Base-by-base conservation (phyloP, 106 monocot genomes). In the Dioscorea alata region DNA sequence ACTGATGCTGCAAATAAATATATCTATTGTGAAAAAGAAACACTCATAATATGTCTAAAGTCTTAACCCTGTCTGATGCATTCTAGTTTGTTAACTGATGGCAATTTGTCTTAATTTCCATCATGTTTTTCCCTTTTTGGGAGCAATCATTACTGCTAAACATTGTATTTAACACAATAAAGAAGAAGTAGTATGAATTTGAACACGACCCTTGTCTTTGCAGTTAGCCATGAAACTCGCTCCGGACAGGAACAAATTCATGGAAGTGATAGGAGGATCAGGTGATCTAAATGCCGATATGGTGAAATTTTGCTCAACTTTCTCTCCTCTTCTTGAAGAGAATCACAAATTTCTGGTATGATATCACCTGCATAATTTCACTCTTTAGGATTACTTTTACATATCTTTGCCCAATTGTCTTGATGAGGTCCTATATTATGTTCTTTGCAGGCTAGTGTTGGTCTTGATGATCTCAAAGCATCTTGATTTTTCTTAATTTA, bases 221-320 rank as follows among this genome's bases (percentile, higher is more conserved):
- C 42, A 99, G 97, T 59, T 99, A 28, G 97, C 92, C 20, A 85
- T 92, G 88, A 99, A 92, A 74, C 84, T 99, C 23, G 92, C 97
- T 60, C 97, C 97, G 49, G 89, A 92, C 57, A 87, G 97, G 84
- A 85, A 99, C 77, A 99, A 99, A 58, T 99, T 99, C 73, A 99
- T 92, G 87, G 92, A 92, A 2, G 85, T 99, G 49, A 92, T 99
- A 52, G 72, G 82, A 48, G 85, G 92, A 61, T 73, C 86, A 35
- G 97, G 97, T 22, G 87, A 99, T 65, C 56, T 99, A 60, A 85
- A 87, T 50, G 80, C 78, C 3, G 97, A 99, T 65, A 99, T 92
- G 10, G 81, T 72, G 64, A 90, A 75, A 67, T 99, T 99, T 68
- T 99, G 92, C 75, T 61, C 76, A 1, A 71, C 69, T 17, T 99